Evolutionary conservation across 179 eudicot genomes (phyloP).

Genomic region (Silene coronaria): DNA sequence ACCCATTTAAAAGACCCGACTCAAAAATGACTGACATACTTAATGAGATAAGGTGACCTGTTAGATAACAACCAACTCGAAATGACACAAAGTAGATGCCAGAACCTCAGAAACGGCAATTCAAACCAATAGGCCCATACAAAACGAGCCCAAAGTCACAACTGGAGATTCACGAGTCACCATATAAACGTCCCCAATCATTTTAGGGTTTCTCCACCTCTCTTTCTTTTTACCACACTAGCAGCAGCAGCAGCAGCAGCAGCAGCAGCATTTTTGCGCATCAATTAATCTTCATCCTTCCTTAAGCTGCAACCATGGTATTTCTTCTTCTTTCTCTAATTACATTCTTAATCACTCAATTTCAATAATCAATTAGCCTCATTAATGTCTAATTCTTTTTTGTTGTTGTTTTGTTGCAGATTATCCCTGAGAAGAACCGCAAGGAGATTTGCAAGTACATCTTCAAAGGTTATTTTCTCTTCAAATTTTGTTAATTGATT

Average conservation of each 20-base stretch:
- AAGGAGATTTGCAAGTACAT: conserved; percentile 83
- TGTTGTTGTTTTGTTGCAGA: conserved; percentile 30
- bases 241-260: background rate
- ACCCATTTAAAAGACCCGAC: too few relatives aligned
- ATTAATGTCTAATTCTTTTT: background rate
- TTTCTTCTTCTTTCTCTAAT: background rate
- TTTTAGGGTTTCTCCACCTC: conserved; percentile 18
- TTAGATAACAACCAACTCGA: background rate
- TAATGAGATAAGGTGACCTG: too few relatives aligned
- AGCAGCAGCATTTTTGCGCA: background rate
- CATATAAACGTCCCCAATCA: background rate
- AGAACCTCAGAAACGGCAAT: background rate
- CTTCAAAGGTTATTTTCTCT: conserved; percentile 56
- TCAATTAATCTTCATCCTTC: too few relatives aligned
- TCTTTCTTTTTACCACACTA: background rate
- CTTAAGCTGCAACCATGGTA: conserved; percentile 19
- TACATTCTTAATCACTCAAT: background rate
- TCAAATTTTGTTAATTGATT: background rate
- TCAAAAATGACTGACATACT: too few relatives aligned
- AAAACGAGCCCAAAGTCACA: background rate
- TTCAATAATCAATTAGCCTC: background rate
- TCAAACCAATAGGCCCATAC: background rate
- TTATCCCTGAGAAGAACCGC: conserved; percentile 84
- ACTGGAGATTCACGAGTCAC: background rate
- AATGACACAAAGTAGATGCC: background rate